Conservation (phyloP, 2,329 filamentous ascomycete species). For the Albifimbria verrucaria region DNA sequence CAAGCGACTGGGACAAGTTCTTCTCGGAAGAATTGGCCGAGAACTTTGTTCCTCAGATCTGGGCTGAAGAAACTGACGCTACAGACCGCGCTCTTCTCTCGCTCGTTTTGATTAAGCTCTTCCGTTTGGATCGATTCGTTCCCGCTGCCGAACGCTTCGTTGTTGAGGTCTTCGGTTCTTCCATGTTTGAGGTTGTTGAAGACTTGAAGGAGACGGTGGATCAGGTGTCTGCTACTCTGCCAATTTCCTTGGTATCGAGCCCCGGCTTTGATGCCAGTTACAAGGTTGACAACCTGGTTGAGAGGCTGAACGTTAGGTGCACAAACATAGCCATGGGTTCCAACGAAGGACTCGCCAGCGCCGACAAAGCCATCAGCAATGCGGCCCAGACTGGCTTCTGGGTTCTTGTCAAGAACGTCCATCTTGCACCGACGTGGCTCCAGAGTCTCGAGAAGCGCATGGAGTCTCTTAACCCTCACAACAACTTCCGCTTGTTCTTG, state of each 20-base stretch:
- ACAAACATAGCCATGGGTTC: slow-evolving; percentile 99
- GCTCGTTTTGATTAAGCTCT: slow-evolving; percentile 89
- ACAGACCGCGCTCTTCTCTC: slow-evolving; percentile 77
- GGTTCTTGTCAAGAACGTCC: slow-evolving; percentile 99
- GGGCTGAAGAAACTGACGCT: slow-evolving; percentile 59
- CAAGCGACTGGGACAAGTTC: slow-evolving; percentile 75
- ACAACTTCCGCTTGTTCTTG: slow-evolving; percentile 90
- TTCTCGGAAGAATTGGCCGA: slow-evolving; percentile 83
- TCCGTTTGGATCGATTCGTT: slow-evolving; percentile 92
- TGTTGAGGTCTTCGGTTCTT: slow-evolving; percentile 75
- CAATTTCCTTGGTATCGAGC: slow-evolving; percentile 88
- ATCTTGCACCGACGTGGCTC: slow-evolving; percentile 91
- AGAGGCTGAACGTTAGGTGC: slow-evolving; percentile 76
- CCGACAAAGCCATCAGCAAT: slow-evolving; percentile 92
- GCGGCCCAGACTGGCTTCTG: slow-evolving; percentile 89
- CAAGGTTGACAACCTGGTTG: slow-evolving; percentile 94
- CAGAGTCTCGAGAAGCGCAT: slow-evolving; percentile 97
- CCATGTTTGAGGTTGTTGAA: slow-evolving; percentile 78
- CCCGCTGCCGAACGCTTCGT: slow-evolving; percentile 92
- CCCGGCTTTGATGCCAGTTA: slow-evolving; percentile 98
- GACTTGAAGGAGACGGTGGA: slow-evolving; percentile 83
- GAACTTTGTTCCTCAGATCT: slow-evolving; percentile 73
- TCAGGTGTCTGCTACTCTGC: slow-evolving; percentile 78
- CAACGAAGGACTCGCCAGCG: slow-evolving; percentile 85
- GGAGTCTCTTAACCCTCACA: slow-evolving; percentile 89